Conservation (phyloP, 768 basidiomycete genomes). For the Podaxis sp. region DNA sequence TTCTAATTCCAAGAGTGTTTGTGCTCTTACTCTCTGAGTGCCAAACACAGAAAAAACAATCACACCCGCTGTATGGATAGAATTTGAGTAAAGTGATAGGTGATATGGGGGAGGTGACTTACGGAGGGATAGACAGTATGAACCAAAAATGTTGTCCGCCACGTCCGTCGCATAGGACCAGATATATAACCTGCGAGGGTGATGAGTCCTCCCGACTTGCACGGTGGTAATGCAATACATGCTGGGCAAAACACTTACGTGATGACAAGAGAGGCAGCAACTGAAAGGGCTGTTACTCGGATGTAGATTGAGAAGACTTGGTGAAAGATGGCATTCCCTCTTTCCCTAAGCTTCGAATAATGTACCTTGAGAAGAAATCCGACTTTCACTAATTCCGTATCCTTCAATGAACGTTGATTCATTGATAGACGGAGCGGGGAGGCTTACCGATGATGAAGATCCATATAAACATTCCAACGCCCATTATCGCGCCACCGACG, state of each 20-base stretch:
- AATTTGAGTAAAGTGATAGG: not conserved
- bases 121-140: constrained; percentile 9
- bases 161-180: not conserved
- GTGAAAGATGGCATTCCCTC: not conserved
- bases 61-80: not conserved
- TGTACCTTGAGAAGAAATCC: constrained; percentile 4
- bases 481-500: constrained; percentile 7
- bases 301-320: constrained; percentile 2
- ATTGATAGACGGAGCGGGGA: too few species aligned
- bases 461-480: constrained; percentile 6
- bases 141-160: not conserved
- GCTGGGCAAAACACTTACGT: not conserved
- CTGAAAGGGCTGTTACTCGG: not conserved
- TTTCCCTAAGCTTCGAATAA: not conserved
- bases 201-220: not conserved
- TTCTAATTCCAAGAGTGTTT: too few species aligned
- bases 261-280: not conserved
- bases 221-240: too few species aligned
- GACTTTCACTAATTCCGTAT: not conserved
- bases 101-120: not conserved
- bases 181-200: constrained; percentile 1
- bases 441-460: constrained; percentile 7
- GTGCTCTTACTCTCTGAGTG: not conserved
- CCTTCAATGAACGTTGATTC: not conserved
- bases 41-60: constrained; percentile 6